A percentile compares a stretch with the other conserved stretches of the same genome.
phyloP scores from a whole-genome alignment of 257 asterid species.

The Solanum chilense region DNA sequence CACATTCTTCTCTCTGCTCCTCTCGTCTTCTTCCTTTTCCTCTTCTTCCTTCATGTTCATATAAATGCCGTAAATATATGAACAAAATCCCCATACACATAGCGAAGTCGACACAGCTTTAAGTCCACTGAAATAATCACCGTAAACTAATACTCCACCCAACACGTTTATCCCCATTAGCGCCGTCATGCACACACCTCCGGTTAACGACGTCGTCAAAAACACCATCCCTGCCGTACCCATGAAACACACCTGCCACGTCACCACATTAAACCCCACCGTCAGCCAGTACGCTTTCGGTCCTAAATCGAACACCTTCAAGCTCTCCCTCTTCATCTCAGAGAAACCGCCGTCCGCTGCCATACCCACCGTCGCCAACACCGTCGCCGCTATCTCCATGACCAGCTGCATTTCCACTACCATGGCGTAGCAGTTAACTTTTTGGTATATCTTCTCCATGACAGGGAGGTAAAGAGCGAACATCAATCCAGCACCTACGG shows the following conservation, averaged over 20 bases:
- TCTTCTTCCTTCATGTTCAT: neutral
- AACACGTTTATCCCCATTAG: conserved; percentile 42
- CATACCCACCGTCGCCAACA: conserved; percentile 36
- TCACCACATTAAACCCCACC: conserved; percentile 16
- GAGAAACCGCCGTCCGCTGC: conserved; percentile 31
- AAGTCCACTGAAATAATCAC: conserved; percentile 49
- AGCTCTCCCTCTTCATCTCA: conserved; percentile 34
- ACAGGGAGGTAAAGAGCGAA: conserved; percentile 60
- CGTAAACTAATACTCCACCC: conserved; percentile 48
- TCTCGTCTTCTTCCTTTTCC: no score
- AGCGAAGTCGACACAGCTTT: conserved; percentile 54
- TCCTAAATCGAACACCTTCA: conserved; percentile 39
- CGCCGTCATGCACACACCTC: conserved; percentile 83
- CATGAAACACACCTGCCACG: conserved; percentile 73
- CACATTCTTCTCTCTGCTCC: neutral
- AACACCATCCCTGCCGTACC: conserved; percentile 86
- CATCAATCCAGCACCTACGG: conserved; percentile 51
- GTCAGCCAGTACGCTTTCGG: conserved; percentile 40
- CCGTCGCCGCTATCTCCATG: conserved; percentile 52
- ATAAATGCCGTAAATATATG: conserved; percentile 54
- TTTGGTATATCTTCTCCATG: conserved; percentile 52
- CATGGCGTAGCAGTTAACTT: conserved; percentile 54
- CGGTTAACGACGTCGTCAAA: conserved; percentile 62
- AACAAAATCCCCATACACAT: conserved; percentile 66
- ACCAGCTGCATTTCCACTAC: conserved; percentile 76